Percentiles rank a stretch among this genome's conserved stretches.
phyloP scores from a whole-genome alignment of 1,284 basidiomycete species.

The Malassezia japonica region DNA sequence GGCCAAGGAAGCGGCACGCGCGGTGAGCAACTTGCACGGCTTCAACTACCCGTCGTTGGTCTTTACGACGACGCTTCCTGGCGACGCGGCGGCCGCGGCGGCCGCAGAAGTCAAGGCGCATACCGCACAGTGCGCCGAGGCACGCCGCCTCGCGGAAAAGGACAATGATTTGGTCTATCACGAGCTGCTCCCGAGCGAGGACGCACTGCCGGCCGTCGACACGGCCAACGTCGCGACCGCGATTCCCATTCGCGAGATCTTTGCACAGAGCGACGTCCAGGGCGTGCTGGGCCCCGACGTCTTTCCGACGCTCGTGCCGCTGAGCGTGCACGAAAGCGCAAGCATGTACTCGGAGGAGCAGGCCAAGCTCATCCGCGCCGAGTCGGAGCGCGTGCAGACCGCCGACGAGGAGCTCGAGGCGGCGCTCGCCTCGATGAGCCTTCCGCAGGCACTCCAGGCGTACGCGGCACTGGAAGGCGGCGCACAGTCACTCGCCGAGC shows the following conservation, averaged over 20 bases:
- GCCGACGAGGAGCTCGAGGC: constrained; percentile 72
- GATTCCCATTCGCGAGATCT: constrained; percentile 87
- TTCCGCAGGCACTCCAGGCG: constrained; percentile 65
- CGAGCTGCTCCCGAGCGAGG: constrained; percentile 72
- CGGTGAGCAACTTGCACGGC: constrained; percentile 51
- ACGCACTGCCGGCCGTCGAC: constrained; percentile 70
- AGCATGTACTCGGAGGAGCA: constrained; percentile 97
- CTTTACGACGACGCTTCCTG: constrained; percentile 63
- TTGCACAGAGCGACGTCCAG: constrained; percentile 80
- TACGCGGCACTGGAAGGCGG: constrained; percentile 62
- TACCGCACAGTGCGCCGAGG: constrained; percentile 65
- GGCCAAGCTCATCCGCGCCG: constrained; percentile 81
- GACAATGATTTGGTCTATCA: constrained; percentile 99
- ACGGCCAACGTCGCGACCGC: constrained; percentile 68
- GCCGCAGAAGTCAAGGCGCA: constrained; percentile 75
- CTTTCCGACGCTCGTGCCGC: constrained; percentile 75
- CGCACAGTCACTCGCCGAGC: constrained; percentile 55
- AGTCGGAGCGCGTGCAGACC: constrained; percentile 74
- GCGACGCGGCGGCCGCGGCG: constrained; percentile 70
- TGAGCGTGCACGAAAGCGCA: constrained; percentile 90
- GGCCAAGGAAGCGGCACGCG: constrained; percentile 72
- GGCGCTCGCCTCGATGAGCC: constrained; percentile 69
- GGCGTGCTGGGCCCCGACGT: constrained; percentile 88
- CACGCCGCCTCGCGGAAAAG: constrained; percentile 64
- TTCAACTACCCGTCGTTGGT: constrained; percentile 5